phyloP scores from a whole-genome alignment of 2,329 filamentous ascomycete species.

The Xenoacremonium recifei region DNA sequence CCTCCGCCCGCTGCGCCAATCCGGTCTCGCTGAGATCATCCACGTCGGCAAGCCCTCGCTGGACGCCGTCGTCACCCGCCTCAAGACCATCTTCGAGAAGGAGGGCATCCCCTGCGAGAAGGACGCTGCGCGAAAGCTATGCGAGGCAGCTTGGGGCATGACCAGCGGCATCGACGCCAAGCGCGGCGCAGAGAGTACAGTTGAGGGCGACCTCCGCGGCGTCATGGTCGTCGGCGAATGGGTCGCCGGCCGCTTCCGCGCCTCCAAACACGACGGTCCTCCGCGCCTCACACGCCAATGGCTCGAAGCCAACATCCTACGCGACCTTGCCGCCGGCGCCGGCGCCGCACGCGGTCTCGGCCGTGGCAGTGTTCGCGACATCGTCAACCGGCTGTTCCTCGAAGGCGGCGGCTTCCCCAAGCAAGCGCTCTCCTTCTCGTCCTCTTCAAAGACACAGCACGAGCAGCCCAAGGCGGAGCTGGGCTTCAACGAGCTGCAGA shows the following conservation, averaged over 20 bases:
- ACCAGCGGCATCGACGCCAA: conserved; percentile 68
- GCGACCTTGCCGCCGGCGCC: conserved; percentile 67
- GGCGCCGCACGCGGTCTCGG: conserved; percentile 70
- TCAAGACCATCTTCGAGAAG: conserved; percentile 82
- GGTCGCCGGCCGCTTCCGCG: conserved; percentile 71
- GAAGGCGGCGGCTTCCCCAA: conserved; percentile 77
- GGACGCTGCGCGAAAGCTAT: conserved; percentile 82
- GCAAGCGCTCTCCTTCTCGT: conserved; percentile 40
- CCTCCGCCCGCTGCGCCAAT: conserved; percentile 81
- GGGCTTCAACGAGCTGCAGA: conserved; percentile 70
- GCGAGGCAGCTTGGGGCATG: conserved; percentile 81
- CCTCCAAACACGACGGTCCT: conserved; percentile 39
- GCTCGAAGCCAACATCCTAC: conserved; percentile 71
- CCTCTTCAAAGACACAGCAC: conserved; percentile 41
- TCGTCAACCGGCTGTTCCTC: conserved; percentile 75
- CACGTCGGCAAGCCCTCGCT: conserved; percentile 87
- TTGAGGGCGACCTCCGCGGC: conserved; percentile 72
- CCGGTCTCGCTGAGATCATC: conserved; percentile 81
- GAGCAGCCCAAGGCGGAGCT: conserved; percentile 60
- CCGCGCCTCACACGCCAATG: conserved; percentile 67
- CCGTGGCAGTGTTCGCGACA: conserved; percentile 69
- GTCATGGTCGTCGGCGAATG: conserved; percentile 86
- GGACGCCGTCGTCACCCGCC: conserved; percentile 77
- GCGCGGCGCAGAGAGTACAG: conserved; percentile 65
- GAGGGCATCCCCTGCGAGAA: conserved; percentile 87